Conservation (phyloP, 2,329 filamentous ascomycete species). For the Talaromyces sp. region DNA sequence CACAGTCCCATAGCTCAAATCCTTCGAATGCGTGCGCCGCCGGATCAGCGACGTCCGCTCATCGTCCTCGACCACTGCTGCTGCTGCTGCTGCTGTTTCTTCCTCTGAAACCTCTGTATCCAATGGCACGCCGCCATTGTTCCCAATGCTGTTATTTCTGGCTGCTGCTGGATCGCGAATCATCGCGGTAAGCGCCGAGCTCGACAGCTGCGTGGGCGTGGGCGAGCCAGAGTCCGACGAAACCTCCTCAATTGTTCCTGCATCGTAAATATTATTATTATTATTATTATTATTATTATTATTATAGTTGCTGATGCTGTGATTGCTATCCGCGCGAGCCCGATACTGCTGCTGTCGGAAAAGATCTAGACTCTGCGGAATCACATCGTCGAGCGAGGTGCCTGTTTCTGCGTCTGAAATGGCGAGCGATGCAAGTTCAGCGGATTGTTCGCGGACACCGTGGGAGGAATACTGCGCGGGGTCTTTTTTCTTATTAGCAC, state of each 20-base stretch:
- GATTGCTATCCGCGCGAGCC: not conserved
- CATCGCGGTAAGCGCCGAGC: slow-evolving; percentile 46
- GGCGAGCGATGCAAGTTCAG: slow-evolving; percentile 77
- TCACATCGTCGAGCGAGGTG: slow-evolving; percentile 21
- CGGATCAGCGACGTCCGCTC: slow-evolving; percentile 33
- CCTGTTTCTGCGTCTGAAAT: slow-evolving; percentile 51
- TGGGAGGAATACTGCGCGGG: slow-evolving; percentile 66
- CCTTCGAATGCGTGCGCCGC: slow-evolving; percentile 21
- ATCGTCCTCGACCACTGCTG: slow-evolving; percentile 23
- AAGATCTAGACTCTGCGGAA: slow-evolving; percentile 25
- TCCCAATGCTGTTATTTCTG: slow-evolving; percentile 15
- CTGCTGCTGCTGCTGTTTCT: too few relatives aligned
- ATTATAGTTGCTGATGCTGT: not conserved
- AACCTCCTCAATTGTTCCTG: not conserved
- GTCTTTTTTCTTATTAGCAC: slow-evolving; percentile 40
- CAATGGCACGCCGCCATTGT: slow-evolving; percentile 16
- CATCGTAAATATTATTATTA: slow-evolving; percentile 13
- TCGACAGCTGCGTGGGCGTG: slow-evolving; percentile 21
- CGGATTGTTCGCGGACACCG: slow-evolving; percentile 78
- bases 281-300: too few relatives aligned
- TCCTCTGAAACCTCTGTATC: slow-evolving; percentile 13
- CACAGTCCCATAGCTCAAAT: slow-evolving; percentile 23
- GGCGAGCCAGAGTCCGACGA: not conserved
- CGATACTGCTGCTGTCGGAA: slow-evolving; percentile 17
- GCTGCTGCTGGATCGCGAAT: slow-evolving; percentile 34